Conservation (phyloP, 2,329 filamentous ascomycete species). For the Scortechinia acanthostroma region DNA sequence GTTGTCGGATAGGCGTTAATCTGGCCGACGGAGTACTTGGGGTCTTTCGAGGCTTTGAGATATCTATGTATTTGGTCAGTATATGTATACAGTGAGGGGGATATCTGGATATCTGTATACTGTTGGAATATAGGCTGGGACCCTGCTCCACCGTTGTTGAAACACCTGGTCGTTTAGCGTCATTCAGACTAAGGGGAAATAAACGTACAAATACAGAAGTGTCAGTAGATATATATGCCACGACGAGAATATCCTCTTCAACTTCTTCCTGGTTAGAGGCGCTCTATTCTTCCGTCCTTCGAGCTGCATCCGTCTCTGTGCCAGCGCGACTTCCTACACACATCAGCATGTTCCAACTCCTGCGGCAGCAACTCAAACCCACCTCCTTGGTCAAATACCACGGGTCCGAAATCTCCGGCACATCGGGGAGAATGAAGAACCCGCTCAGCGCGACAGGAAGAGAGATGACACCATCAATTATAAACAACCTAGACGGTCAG, state of each 20-base stretch:
- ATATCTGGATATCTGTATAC: conserved; percentile 1
- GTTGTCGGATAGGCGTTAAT: conserved; percentile 50
- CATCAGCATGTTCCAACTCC: background rate
- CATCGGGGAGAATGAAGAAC: conserved; percentile 36
- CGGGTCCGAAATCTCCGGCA: conserved; percentile 37
- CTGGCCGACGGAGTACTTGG: conserved; percentile 30
- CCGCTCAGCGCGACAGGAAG: conserved; percentile 40
- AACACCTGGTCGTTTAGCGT: conserved; percentile 30
- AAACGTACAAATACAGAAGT: conserved; percentile 41
- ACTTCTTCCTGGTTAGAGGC: conserved; percentile 38
- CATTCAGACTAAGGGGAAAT: no score
- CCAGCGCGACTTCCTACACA: conserved; percentile 29
- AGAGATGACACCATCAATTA: conserved; percentile 43
- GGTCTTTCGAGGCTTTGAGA: conserved; percentile 27
- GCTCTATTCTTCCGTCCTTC: conserved; percentile 33
- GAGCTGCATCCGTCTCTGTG: conserved; percentile 37
- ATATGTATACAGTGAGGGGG: conserved; percentile 11
- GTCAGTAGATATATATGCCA: conserved; percentile 60
- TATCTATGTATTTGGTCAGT: conserved; percentile 10
- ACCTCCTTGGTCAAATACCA: conserved; percentile 34
- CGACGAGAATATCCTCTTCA: conserved; percentile 51
- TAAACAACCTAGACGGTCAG: conserved; percentile 23
- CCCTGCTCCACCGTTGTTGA: conserved; percentile 49
- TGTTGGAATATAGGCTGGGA: conserved; percentile 46
- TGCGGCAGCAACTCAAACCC: conserved; percentile 3